Evolutionary conservation across 495 filamentous ascomycete genomes (phyloP).

Genomic region (Baudoinia panamericana): DNA sequence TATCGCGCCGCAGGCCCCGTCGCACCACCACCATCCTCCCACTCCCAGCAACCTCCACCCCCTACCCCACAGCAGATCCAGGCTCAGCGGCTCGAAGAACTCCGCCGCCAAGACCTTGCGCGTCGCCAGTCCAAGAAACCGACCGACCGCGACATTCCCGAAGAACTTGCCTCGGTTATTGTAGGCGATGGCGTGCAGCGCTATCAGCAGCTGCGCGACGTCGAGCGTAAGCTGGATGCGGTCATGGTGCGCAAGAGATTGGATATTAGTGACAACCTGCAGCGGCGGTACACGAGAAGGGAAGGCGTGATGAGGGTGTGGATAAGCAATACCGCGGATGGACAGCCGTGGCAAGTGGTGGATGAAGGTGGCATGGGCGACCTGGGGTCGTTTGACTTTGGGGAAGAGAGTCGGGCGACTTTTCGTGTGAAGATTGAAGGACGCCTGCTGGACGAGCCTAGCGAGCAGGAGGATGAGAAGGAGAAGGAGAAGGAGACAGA

Average conservation of each 20-base stretch:
- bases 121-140: conserved; percentile 74
- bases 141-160: conserved; percentile 86
- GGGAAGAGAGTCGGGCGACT: conserved; percentile 50
- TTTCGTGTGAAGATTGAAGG: conserved; percentile 92
- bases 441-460: conserved; percentile 63
- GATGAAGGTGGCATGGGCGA: conserved; percentile 35
- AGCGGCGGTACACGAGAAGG: conserved; percentile 56
- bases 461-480: conserved; percentile 45
- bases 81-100: conserved; percentile 38
- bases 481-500: conserved; percentile 53
- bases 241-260: conserved; percentile 89
- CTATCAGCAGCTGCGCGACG: conserved; percentile 69
- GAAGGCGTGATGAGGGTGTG: conserved; percentile 59
- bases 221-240: conserved; percentile 82
- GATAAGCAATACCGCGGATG: conserved; percentile 91
- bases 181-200: conserved; percentile 70
- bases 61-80: conserved; percentile 9
- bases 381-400: conserved; percentile 66
- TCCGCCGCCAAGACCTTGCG: conserved; percentile 47
- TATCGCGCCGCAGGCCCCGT: conserved; percentile 30
- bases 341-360: conserved; percentile 72
- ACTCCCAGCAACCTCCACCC: neutral
- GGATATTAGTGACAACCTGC: conserved; percentile 67
- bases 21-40: conserved; percentile 6
- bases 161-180: conserved; percentile 60